These are phyloP conservation scores for Blastocystis sp. DNA, from an alignment of 352 stramenopile genomes.

Conservation along the genomic window DNA sequence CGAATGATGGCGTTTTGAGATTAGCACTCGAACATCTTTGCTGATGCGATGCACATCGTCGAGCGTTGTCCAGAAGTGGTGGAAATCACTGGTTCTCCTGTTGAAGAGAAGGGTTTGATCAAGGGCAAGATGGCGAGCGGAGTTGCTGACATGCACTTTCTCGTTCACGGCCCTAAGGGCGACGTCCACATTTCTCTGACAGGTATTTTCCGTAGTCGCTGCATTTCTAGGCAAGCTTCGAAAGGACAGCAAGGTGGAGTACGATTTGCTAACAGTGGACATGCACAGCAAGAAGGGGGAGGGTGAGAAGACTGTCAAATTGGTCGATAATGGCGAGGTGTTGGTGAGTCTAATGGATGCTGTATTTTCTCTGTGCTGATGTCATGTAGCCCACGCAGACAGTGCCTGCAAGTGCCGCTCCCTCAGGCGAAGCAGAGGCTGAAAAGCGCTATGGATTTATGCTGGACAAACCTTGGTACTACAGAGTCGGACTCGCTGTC, in stretches of 20 bases:
- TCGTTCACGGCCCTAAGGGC: slow-evolving; percentile 10
- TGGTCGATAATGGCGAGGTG: not conserved
- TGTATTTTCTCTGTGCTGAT: not conserved
- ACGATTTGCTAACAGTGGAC: not conserved
- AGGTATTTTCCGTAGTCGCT: not conserved
- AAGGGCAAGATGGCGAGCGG: slow-evolving; percentile 45
- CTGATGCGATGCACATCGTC: not conserved
- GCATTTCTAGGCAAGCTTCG: not conserved
- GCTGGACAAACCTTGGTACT: slow-evolving; percentile 56
- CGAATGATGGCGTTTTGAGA: not conserved
- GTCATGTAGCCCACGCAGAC: not conserved
- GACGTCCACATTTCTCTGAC: not conserved
- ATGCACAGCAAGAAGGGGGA: not conserved
- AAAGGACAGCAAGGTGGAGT: slow-evolving; percentile 39
- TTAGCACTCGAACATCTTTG: slow-evolving; percentile 47
- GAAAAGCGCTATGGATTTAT: slow-evolving; percentile 12
- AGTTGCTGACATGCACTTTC: slow-evolving; percentile 45
- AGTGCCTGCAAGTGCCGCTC: not conserved
- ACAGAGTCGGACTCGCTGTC: slow-evolving; percentile 19
- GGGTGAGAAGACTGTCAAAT: not conserved
- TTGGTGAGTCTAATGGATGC: not conserved
- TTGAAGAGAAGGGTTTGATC: not conserved
- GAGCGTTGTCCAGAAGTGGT: not conserved
- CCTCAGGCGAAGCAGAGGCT: not conserved
- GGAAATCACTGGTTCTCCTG: not conserved